These are phyloP conservation scores for Thelonectria blattea DNA, from an alignment of 2,329 filamentous ascomycete species.

Conservation along the genomic window DNA sequence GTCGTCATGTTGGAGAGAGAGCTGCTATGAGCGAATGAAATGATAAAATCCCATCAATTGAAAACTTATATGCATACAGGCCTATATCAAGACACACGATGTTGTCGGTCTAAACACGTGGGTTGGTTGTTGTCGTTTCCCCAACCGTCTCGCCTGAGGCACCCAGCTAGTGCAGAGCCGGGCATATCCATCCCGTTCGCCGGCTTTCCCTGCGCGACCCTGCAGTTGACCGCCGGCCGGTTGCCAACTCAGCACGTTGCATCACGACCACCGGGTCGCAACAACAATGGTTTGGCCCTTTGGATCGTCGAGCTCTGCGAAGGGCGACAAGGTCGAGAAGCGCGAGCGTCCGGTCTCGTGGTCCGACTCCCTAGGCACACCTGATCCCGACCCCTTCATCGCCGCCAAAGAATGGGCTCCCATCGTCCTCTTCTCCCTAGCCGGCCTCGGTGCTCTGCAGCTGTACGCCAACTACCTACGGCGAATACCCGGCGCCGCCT, in stretches of 20 bases:
- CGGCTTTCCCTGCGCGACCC: background rate
- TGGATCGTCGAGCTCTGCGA: constrained; percentile 38
- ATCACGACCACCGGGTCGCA: constrained; percentile 39
- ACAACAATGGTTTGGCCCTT: constrained; percentile 51
- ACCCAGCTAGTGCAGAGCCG: constrained; percentile 32
- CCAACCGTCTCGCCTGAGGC: constrained; percentile 29
- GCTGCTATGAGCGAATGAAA: constrained; percentile 35
- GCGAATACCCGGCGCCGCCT: constrained; percentile 77
- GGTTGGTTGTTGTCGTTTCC: background rate
- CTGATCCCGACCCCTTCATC: constrained; percentile 39
- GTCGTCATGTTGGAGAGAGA: constrained; percentile 15
- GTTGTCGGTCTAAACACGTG: background rate
- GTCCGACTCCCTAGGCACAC: constrained; percentile 44
- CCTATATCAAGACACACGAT: background rate
- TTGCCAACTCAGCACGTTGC: constrained; percentile 23
- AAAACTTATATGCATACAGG: constrained; percentile 6
- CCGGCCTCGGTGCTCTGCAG: constrained; percentile 47
- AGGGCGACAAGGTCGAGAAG: constrained; percentile 32
- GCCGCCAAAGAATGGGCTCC: constrained; percentile 50
- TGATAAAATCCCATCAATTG: constrained; percentile 27
- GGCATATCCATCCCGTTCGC: constrained; percentile 21
- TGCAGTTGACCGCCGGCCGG: constrained; percentile 11
- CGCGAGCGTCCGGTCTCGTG: constrained; percentile 44
- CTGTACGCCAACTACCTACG: constrained; percentile 80
- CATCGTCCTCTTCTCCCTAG: constrained; percentile 45